phyloP scores from a whole-genome alignment of 805 yeast genomes.

The Wickerhamomyces chambardii region DNA sequence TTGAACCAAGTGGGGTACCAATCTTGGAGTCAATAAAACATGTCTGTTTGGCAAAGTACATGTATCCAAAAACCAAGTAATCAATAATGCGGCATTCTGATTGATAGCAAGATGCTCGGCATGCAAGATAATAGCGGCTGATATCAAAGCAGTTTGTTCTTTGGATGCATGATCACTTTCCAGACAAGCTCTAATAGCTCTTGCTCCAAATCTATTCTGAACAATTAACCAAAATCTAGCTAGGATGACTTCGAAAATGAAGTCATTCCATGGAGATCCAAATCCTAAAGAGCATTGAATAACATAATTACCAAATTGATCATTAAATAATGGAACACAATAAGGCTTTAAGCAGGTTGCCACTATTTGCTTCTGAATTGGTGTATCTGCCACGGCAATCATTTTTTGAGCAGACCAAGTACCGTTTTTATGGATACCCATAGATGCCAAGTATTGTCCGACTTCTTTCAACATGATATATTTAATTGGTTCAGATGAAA shows the following conservation, averaged over 20 bases:
- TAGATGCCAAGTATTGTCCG: conserved; percentile 74
- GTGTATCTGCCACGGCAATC: conserved; percentile 63
- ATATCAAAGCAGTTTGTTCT: conserved; percentile 64
- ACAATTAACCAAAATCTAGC: conserved; percentile 74
- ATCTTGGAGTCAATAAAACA: conserved; percentile 49
- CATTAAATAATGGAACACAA: conserved; percentile 79
- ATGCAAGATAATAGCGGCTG: conserved; percentile 70
- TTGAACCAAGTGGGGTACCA: conserved; percentile 51
- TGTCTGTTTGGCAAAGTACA: conserved; percentile 60
- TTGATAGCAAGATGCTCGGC: conserved; percentile 75
- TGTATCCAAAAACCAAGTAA: conserved; percentile 94
- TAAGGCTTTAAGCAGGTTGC: conserved; percentile 68
- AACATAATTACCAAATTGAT: conserved; percentile 95
- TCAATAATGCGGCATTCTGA: conserved; percentile 78
- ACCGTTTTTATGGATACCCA: conserved; percentile 95
- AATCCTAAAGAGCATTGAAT: conserved; percentile 90
- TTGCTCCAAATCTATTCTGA: conserved; percentile 87
- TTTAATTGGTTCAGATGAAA: conserved; percentile 60
- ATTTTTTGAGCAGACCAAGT: conserved; percentile 99
- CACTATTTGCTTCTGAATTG: conserved; percentile 55
- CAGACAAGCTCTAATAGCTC: conserved; percentile 89
- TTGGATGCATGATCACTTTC: conserved; percentile 64
- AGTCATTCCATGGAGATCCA: conserved; percentile 82
- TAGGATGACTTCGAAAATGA: conserved; percentile 76
- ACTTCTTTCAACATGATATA: conserved; percentile 75